These are phyloP conservation scores for Lantana camara DNA, from an alignment of 257 asterid genomes.

Conservation along the genomic window DNA sequence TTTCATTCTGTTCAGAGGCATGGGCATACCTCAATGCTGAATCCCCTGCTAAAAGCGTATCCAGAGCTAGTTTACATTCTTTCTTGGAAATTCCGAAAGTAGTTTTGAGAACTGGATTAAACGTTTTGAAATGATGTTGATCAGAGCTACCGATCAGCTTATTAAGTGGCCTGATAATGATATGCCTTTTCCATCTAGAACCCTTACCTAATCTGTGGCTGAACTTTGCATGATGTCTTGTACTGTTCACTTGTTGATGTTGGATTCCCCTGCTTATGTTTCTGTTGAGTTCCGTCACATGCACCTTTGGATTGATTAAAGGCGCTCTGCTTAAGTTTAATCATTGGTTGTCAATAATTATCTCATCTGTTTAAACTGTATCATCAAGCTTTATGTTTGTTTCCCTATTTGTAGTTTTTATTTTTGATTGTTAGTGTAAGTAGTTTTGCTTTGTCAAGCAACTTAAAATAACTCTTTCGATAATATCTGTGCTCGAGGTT, in stretches of 20 bases:
- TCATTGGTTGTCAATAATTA: neutral
- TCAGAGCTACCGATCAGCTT: neutral
- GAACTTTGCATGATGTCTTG: neutral
- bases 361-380: neutral
- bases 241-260: conserved; percentile 12
- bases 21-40: too few species aligned
- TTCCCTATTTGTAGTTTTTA: neutral
- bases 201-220: neutral
- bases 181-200: neutral
- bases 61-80: too few species aligned
- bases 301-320: neutral
- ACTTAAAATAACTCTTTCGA: neutral
- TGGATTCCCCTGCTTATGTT: conserved; percentile 3
- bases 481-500: neutral
- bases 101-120: conserved; percentile 12
- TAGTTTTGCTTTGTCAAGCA: conserved; percentile 7
- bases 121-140: conserved; percentile 6
- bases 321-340: neutral
- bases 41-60: too few species aligned
- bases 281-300: neutral
- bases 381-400: neutral
- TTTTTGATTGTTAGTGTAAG: conserved; percentile 11
- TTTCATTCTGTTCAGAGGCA: too few species aligned
- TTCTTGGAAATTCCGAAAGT: too few species aligned
- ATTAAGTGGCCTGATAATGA: conserved; percentile 1